phyloP scores from a whole-genome alignment of 2,329 filamentous ascomycete genomes.

The Diaporthe capsici region DNA sequence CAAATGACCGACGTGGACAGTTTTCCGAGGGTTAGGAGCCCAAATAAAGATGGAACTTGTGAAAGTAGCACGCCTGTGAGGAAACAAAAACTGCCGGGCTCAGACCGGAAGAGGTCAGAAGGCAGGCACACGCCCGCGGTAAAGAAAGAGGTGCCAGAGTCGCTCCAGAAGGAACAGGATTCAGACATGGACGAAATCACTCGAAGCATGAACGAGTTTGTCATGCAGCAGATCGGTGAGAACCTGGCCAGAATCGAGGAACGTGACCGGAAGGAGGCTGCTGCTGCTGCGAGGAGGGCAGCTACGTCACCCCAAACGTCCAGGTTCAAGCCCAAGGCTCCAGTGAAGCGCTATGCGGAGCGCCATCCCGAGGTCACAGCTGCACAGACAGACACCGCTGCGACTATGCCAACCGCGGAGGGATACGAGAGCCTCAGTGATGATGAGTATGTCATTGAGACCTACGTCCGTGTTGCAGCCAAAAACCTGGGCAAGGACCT shows the following conservation, averaged over 20 bases:
- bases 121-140: slow-evolving; percentile 43
- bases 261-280: slow-evolving; percentile 41
- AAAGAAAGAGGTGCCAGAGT: slow-evolving; percentile 48
- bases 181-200: slow-evolving; percentile 65
- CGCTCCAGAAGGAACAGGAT: slow-evolving; percentile 52
- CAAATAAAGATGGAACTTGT: slow-evolving; percentile 43
- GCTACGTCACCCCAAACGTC: slow-evolving; percentile 46
- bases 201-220: slow-evolving; percentile 71
- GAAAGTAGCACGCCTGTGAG: slow-evolving; percentile 44
- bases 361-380: slow-evolving; percentile 63
- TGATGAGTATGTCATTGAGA: slow-evolving; percentile 74
- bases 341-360: slow-evolving; percentile 68
- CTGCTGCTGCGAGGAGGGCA: slow-evolving; percentile 41
- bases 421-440: slow-evolving; percentile 56
- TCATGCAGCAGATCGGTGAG: slow-evolving; percentile 69
- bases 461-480: slow-evolving; percentile 73
- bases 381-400: slow-evolving; percentile 38
- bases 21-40: background rate
- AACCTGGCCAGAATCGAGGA: slow-evolving; percentile 64
- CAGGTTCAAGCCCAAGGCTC: slow-evolving; percentile 70
- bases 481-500: slow-evolving; percentile 63
- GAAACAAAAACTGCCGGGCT: slow-evolving; percentile 53
- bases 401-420: slow-evolving; percentile 36
- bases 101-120: slow-evolving; percentile 45
- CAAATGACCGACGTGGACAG: slow-evolving; percentile 34